Evolutionary conservation across 495 filamentous ascomycete species (phyloP), one percentile per base, ranked within the genome.

Genomic region (Staphylotrichum tortipilum): DNA sequence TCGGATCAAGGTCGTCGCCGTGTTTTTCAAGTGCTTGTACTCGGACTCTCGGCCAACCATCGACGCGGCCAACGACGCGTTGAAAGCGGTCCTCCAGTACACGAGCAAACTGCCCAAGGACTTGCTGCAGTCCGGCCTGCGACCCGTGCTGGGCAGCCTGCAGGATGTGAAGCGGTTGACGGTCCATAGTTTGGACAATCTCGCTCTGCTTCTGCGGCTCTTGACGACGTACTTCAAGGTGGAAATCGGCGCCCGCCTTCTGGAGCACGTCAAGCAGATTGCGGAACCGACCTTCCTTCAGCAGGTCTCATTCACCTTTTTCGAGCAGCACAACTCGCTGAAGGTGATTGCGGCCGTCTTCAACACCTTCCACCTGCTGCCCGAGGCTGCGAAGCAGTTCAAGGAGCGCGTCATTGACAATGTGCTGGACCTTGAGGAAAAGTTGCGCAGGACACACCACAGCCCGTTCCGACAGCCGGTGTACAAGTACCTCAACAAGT

Each of bases 151-250:
- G 22, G 89, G 94, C 69, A 97, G 92, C 65, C 76, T 99, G 18
- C 90, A 95, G 58, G 92, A 99, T 65, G 88, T 89, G 1, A 88
- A 90, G 65, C 81, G 91, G 43, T 67, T 99, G 36, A 95, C 83
- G 42, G 86, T 90, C 17, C 86, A 88, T 55, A 89, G 89, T 3
- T 74, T 99, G 23, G 89, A 97, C 55, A 94, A 94, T 17, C 75
- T 99, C 23, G 89, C 89, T 46, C 81, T 89, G 23, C 76, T 99
- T 4, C 68, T 99, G 50, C 85, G 88, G 23, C 75, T 99, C 0
- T 69, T 99, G 18, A 99, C 94, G 0, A 97, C 94, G 43, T 97
- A 97, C 62, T 99, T 99, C 73, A 99, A 99, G 68, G 91, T 95
- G 2, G 94, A 96, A 62, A 99, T 99, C 40, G 94, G 94, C 6